Evolutionary conservation across 176 grass and related monocot genomes (phyloP), one percentile per base, ranked within the genome.

Genomic region (Guadua angustifolia): DNA sequence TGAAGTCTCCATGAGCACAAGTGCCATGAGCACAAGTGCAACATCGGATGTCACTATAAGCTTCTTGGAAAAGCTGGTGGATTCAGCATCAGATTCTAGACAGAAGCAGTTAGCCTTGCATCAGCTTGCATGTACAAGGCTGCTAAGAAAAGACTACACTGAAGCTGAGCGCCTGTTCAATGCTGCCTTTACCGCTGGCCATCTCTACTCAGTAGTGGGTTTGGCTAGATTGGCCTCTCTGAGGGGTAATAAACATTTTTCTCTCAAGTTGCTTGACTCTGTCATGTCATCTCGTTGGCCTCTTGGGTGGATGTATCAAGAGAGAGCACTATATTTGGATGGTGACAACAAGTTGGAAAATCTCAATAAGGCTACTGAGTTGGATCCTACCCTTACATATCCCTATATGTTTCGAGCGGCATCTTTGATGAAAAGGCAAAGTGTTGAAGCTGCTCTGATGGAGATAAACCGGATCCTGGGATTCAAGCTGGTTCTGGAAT

Each of bases 271-370:
- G 86, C 87, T 99, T 64, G 89, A 89, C 74, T 95, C 93, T n/a
- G 81, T 94, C 29, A 94, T 99, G 79, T 95, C 88, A 47, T 93
- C 91, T 68, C 91, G 78, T 45, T 86, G 86, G 81, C 97, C 97
- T 60, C 93, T 95, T 58, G 97, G 97, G 61, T 99, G 97, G 97
- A 96, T 96, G 97, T 94, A 95, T 85, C 93, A 95, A 88, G 97
- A 99, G 81, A 92, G 93, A 80, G 86, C 93, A 59, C 71, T 99
- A 29, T 95, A 99, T 88, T 81, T 89, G 65, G 93, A 96, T 46
- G 87, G 88, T 79, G 97, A 99, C 39, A 86, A 46, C 69, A 99
- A 94, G 81, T 79, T 91, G 68, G 89, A 95, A 73, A 91, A 95
- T 92, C 97, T 99, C 69, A 92, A 84, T 53, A 99, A 89, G 92